Evolutionary conservation across 306 rosid genomes (phyloP), one percentile per base, ranked within the genome.

Genomic region (Dicorynia guianensis): DNA sequence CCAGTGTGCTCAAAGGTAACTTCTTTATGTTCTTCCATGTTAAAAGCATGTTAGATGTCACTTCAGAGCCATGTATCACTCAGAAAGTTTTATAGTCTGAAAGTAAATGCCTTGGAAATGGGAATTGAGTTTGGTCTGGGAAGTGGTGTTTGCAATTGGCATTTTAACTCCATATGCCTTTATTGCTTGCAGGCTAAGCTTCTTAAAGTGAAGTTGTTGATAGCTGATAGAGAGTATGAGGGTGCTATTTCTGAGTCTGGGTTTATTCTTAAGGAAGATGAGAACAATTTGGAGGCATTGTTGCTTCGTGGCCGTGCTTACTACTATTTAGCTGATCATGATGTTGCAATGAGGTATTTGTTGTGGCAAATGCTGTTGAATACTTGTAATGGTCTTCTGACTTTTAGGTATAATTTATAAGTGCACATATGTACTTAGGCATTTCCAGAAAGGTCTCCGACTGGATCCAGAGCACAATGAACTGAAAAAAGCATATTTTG

Each of bases 281-380:
- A 96, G 64, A 88, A 80, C 82, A 86, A 96, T 86, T 72, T 96
- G 61, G 96, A 92, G 44, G 97, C 96, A 12, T 85, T 96, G 70
- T 79, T 96, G 82, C 80, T 93, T 42, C 98, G 99, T 49, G 99
- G 99, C 7, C 93, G 88, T 76, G 99, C 93, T 66, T 96, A 89
- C 87, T 96, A 96, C 85, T 96, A 96, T 84, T 85, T 96, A 83
- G 97, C 94, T 78, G 99, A 96, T 88, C 97, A 96, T 77, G 98
- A 96, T 81, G 92, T 96, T 84, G 98, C 99, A 46, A 80, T 82
- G 44, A 96, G 98, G 99, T 92, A 66, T 77, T 82, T 74, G 62
- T 65, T 56, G 49, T 60, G 9, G 71, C 70, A 64, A 75, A 63
- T 76, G 50, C 18, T 67, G 52, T 69, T 72, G 59, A 74, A 56